phyloP scores from a whole-genome alignment of 179 eudicot species.

The Actinidia arguta region DNA sequence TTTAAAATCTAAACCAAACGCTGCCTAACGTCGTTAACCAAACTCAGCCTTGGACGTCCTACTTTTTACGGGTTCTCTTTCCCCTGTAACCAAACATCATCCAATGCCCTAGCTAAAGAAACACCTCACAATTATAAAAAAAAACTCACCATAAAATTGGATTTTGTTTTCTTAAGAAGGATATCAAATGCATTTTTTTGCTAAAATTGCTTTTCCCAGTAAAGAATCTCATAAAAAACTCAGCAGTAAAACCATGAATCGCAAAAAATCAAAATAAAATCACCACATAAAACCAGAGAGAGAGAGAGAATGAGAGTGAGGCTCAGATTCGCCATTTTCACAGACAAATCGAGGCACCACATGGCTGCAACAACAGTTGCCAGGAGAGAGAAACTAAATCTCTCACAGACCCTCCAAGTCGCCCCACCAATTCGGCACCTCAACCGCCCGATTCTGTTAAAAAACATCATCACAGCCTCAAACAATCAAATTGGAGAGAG shows the following conservation, averaged over 20 bases:
- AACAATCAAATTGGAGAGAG: not conserved
- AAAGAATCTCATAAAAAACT: not conserved
- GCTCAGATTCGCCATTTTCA: conserved; percentile 12
- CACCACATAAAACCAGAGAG: not conserved
- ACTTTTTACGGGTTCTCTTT: no score
- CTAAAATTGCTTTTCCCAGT: no score
- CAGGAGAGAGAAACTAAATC: not conserved
- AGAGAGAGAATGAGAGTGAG: not conserved
- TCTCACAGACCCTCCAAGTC: not conserved
- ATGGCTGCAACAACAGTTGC: conserved; percentile 12
- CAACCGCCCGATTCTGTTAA: not conserved
- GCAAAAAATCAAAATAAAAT: not conserved
- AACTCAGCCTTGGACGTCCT: no score
- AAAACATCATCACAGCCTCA: conserved; percentile 11
- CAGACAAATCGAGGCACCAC: not conserved
- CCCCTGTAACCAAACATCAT: not conserved
- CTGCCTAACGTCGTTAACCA: no score
- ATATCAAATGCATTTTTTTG: no score
- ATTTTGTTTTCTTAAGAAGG: no score
- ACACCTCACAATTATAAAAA: not conserved
- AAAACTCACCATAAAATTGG: not conserved
- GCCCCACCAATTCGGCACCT: not conserved
- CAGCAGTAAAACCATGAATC: not conserved
- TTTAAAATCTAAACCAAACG: no score
- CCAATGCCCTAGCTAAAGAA: not conserved